Evolutionary conservation across 2,329 filamentous ascomycete species (phyloP).

Genomic region (Boeremia exigua): DNA sequence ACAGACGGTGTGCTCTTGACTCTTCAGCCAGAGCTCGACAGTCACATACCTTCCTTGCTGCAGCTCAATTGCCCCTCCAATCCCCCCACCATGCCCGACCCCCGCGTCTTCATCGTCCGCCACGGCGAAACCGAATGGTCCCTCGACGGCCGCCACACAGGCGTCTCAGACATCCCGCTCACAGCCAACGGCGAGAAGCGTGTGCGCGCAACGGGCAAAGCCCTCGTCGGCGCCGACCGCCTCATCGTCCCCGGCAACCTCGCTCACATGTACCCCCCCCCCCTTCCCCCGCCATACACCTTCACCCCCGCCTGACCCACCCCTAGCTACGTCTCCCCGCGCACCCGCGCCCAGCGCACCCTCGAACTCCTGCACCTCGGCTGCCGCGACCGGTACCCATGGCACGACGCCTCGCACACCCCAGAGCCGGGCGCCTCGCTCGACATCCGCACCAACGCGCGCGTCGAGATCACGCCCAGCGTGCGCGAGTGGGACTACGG

Average conservation of each 20-base stretch:
- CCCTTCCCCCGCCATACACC: background rate
- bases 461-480: slow-evolving; percentile 57
- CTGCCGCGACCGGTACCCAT: slow-evolving; percentile 72
- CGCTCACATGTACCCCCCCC: slow-evolving; percentile 72
- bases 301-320: background rate
- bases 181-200: slow-evolving; percentile 72
- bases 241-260: slow-evolving; percentile 83
- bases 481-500: slow-evolving; percentile 70
- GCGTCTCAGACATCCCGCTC: slow-evolving; percentile 82
- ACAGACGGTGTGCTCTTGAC: background rate
- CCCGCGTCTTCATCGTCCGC: slow-evolving; percentile 64
- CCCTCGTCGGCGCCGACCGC: slow-evolving; percentile 81
- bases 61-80: background rate
- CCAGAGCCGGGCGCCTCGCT: slow-evolving; percentile 3
- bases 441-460: slow-evolving; percentile 47
- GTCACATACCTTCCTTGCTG: background rate
- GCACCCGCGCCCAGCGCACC: slow-evolving; percentile 83
- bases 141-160: slow-evolving; percentile 78
- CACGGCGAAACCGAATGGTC: slow-evolving; percentile 98
- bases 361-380: slow-evolving; percentile 84
- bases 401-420: slow-evolving; percentile 58
- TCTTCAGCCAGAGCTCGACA: background rate
- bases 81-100: slow-evolving; percentile 49
- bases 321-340: slow-evolving; percentile 81
- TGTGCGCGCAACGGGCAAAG: slow-evolving; percentile 72